phyloP scores from a whole-genome alignment of 2,329 filamentous ascomycete genomes.

The Apiospora marii region DNA sequence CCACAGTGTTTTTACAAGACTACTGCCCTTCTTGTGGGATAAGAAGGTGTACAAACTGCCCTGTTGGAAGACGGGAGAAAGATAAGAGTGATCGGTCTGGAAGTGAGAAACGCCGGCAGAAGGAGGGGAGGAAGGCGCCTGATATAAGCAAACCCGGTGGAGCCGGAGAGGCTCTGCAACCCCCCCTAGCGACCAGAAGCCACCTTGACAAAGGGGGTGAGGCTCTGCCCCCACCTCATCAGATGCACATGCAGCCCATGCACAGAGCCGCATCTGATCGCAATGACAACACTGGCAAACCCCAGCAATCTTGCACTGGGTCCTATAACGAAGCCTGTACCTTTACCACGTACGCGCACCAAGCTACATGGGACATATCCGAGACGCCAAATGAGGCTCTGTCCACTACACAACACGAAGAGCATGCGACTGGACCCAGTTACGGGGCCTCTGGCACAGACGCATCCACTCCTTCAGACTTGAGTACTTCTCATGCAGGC shows the following conservation, averaged over 20 bases:
- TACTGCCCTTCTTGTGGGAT: background rate
- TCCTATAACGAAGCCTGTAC: background rate
- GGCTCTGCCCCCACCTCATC: background rate
- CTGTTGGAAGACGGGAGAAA: background rate
- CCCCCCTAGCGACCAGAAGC: background rate
- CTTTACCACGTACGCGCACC: background rate
- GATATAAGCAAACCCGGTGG: background rate
- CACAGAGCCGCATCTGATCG: background rate
- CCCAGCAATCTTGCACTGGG: background rate
- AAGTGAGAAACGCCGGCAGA: background rate
- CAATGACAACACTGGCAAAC: background rate
- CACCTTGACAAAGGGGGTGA: background rate
- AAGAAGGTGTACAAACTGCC: background rate
- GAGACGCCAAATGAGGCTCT: conserved; percentile 1
- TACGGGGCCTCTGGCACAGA: background rate
- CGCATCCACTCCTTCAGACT: background rate
- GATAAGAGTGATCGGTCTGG: background rate
- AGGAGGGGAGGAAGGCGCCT: background rate
- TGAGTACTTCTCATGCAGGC: background rate
- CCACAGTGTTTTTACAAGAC: background rate
- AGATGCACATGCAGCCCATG: background rate
- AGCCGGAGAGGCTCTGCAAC: background rate
- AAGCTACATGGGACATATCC: background rate
- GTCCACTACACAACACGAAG: background rate
- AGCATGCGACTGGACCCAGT: too few relatives aligned